Percentiles rank a stretch among this genome's conserved stretches.
Conservation (phyloP, 129 eudicot genomes). For the Escallonia rubra region DNA sequence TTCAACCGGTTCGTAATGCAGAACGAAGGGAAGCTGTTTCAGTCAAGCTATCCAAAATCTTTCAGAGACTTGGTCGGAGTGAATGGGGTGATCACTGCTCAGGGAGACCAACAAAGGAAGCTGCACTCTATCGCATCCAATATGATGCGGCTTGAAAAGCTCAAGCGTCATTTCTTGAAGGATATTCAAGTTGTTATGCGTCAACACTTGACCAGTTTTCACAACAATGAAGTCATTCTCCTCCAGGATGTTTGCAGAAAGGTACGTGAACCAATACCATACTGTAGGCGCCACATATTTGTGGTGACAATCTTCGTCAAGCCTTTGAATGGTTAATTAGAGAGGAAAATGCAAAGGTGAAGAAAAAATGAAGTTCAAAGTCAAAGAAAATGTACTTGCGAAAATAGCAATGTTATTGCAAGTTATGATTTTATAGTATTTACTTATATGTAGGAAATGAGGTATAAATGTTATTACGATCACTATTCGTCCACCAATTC, state of each 20-base stretch:
- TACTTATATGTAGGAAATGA: no score
- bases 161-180: conserved; percentile 52
- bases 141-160: conserved; percentile 67
- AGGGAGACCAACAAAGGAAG: conserved; percentile 71
- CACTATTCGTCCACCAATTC: no score
- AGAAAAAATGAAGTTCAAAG: no score
- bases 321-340: no score
- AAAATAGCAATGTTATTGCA: no score
- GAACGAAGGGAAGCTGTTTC: conserved; percentile 67
- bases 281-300: no score
- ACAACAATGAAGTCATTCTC: conserved; percentile 40
- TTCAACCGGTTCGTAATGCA: conserved; percentile 70
- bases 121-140: conserved; percentile 70
- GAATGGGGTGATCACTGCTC: conserved; percentile 75
- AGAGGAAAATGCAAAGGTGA: no score
- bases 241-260: conserved; percentile 81
- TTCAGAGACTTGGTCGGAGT: conserved; percentile 74
- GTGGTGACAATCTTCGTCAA: no score
- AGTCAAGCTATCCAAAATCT: conserved; percentile 78
- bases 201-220: conserved; percentile 31
- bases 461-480: no score
- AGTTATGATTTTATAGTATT: no score
- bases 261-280: conserved; percentile 18
- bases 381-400: no score
- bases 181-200: conserved; percentile 54